These are phyloP conservation scores for Sindora glabra DNA, from an alignment of 306 rosid genomes.

Conservation along the genomic window DNA sequence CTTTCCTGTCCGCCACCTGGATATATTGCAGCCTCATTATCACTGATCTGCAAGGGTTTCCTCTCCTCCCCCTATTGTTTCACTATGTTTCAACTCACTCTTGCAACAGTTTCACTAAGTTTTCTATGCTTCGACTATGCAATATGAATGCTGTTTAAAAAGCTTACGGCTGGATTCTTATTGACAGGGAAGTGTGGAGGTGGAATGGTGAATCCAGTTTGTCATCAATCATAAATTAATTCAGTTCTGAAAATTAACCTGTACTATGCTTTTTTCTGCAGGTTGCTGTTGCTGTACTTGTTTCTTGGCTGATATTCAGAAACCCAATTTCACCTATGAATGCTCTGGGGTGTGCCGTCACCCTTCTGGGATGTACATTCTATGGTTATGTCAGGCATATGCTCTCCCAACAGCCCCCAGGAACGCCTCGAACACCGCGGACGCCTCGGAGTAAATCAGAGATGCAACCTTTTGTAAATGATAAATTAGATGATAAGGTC, in stretches of 20 bases:
- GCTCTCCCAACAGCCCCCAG: slow-evolving; percentile 76
- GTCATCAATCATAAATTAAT: background rate
- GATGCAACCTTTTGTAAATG: slow-evolving; percentile 92
- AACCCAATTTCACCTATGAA: slow-evolving; percentile 81
- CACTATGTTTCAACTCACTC: background rate
- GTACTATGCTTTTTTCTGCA: slow-evolving; percentile 19
- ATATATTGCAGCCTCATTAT: background rate
- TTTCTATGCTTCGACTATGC: background rate
- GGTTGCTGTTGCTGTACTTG: slow-evolving; percentile 97
- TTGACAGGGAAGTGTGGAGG: background rate
- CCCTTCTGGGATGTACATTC: slow-evolving; percentile 91
- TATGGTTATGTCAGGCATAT: slow-evolving; percentile 82
- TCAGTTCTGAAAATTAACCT: background rate
- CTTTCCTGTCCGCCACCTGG: background rate
- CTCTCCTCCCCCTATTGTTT: background rate
- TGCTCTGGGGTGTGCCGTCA: slow-evolving; percentile 74
- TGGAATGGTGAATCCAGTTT: background rate
- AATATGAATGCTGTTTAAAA: background rate
- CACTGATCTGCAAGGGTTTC: background rate
- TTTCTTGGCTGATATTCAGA: slow-evolving; percentile 86
- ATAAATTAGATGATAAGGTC: slow-evolving; percentile 78
- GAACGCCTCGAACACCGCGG: slow-evolving; percentile 81
- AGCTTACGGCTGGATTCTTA: background rate
- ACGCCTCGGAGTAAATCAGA: slow-evolving; percentile 79
- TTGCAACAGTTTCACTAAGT: background rate